Base-by-base conservation (phyloP, 2,329 filamentous ascomycete genomes). In the Aspergillus pseudotamarii region DNA sequence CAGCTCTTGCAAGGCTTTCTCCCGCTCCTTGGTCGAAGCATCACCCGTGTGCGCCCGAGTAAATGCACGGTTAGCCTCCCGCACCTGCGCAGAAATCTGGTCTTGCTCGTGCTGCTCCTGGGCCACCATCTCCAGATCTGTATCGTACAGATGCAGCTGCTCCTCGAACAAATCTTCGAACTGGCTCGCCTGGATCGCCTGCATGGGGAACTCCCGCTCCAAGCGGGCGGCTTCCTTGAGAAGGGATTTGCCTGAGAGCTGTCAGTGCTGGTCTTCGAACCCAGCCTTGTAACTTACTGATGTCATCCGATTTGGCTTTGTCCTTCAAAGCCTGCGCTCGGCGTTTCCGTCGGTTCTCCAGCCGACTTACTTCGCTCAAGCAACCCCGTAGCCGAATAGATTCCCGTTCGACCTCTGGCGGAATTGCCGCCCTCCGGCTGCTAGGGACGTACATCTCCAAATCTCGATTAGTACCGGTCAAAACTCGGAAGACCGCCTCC, bases 81-180 rank as follows among this genome's bases (percentile, higher is more conserved):
- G 85, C 8, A 98, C 81, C 51, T 91, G 88, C 2, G 84, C 80
- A 2, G 91, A 79, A 0, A 95, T 81, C 54, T 88, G 86, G 4
- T 91, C 87, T 77, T 98, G 95, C 59, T 96, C 93, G 34, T 85
- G 82, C 2, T 84, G 84, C 72, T 97, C 94, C 58, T 89, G 87
- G 2, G 85, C 82, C 0, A 96, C 81, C 63, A 89, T 85, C 30
- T 89, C 88, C 19, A 91, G 80, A 69, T 98, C 94, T 0, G 86
- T 79, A 66, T 96, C 92, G 75, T 98, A 99, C 54, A 90, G 84
- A 53, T 90, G 88, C 2, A 99, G 85, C 1, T 93, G 88, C 68
- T 89, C 85, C 71, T 96, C 92, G 68, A 98, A 97, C 54, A 98
- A 90, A 59, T 89, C 87, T 72, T 99, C 95, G 72, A 99, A 98